These are phyloP conservation scores for Metrosideros polymorpha DNA, from an alignment of 441 rosid species.

Conservation along the genomic window DNA sequence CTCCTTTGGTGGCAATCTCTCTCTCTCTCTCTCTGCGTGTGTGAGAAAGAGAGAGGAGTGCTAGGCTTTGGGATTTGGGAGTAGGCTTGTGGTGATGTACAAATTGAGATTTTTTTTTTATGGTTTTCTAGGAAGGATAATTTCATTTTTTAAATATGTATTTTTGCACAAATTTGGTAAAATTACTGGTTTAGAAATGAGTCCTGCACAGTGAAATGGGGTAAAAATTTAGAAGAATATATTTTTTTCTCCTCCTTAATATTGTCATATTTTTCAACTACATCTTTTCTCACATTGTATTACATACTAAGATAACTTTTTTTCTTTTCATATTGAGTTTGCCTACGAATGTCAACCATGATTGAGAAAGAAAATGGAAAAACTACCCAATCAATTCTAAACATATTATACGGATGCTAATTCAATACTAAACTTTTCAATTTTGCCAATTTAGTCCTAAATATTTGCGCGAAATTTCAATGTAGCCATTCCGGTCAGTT, in stretches of 20 bases:
- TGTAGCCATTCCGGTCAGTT: not conserved
- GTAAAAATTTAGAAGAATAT: not conserved
- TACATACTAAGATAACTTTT: not conserved
- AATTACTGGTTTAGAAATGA: not conserved
- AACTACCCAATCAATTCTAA: not conserved
- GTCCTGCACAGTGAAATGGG: not conserved
- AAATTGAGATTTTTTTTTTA: not conserved
- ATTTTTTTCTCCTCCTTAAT: not conserved
- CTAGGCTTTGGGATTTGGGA: not conserved
- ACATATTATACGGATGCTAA: not conserved
- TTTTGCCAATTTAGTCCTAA: not conserved
- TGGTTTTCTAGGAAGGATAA: not conserved
- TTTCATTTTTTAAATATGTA: not conserved
- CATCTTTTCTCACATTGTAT: not conserved
- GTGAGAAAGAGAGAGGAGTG: not conserved
- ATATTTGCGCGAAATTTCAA: not conserved
- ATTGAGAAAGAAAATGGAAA: not conserved
- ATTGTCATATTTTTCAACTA: not conserved
- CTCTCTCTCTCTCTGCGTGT: not conserved
- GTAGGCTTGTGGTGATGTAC: not conserved
- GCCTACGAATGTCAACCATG: not conserved
- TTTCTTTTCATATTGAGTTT: not conserved
- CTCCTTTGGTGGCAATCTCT: not conserved
- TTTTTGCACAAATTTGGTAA: not conserved
- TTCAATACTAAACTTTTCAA: not conserved